Conservation (phyloP, 2,329 filamentous ascomycete species). For the Ophiognomonia clavigignenti-juglandacearum region DNA sequence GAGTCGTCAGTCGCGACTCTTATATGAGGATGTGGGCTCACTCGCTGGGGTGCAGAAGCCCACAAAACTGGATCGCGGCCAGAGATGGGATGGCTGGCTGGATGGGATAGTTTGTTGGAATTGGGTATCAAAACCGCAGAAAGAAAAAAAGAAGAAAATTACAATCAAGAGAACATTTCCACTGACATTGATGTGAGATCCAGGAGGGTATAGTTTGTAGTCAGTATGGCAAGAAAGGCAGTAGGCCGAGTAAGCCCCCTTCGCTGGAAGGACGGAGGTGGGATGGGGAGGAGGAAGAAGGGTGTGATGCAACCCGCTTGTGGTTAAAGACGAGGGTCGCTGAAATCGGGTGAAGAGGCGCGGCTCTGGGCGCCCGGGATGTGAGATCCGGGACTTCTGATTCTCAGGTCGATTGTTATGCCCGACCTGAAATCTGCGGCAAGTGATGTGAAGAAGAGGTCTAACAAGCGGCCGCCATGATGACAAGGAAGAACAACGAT, state of each 20-base stretch:
- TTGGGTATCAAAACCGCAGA: neutral
- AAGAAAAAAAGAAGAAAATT: neutral
- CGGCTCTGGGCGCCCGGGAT: neutral
- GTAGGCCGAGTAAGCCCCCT: too few species aligned
- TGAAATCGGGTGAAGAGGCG: neutral
- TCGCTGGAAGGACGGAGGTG: neutral
- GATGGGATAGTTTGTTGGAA: neutral
- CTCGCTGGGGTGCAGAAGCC: neutral
- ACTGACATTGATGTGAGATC: neutral
- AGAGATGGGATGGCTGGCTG: neutral
- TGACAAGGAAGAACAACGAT: neutral
- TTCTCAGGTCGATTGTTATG: neutral
- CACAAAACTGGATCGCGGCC: too few species aligned
- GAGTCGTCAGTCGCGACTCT: conserved; percentile 3
- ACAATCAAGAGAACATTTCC: neutral
- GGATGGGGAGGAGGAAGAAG: neutral
- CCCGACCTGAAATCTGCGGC: neutral
- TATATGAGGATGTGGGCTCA: neutral
- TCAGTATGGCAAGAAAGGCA: neutral
- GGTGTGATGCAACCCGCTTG: too few species aligned
- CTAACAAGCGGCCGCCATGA: neutral
- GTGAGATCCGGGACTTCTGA: neutral
- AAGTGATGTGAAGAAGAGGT: neutral
- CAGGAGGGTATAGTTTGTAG: neutral
- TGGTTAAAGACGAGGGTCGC: too few species aligned